Evolutionary conservation across 2,329 filamentous ascomycete species (phyloP), one percentile per base, ranked within the genome.

Genomic region (Chrysoporthe deuterocubensis): DNA sequence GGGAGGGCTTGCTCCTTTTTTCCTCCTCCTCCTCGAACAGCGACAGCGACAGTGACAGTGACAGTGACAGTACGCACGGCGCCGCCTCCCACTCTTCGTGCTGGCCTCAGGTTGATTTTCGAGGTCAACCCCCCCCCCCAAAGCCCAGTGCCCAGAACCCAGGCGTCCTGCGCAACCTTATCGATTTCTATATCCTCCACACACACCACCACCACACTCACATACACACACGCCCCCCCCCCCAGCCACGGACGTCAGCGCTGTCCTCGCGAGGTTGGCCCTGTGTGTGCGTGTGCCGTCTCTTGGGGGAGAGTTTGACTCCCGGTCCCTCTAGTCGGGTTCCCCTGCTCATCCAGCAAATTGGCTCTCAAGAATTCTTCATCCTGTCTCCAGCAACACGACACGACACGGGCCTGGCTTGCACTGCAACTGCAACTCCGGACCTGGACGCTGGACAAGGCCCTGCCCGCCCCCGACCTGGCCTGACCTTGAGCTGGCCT

Each of bases 191-290:
- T 26, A 26, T 26, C 48, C 21, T 13, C 48, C 48, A 50, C 48
- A 46, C 44, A 46, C 46, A 50, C 48, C 8, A 50, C n/a, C 48
- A 50, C 48, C n/a, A 50, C 26, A 26, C 26, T 26, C 26, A 26
- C 26, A 26, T 26, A 26, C 37, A 40, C 37, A 40, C 37, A 40
- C 5, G 6, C 37, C 37, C 37, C 37, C 37, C 37, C 37, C 37
- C 37, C 37, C 37, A 40, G 48, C 48, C 48, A 52, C 48, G 48
- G 48, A 52, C 48, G 48, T 52, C 48, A 52, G 21, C 48, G 48
- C 21, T 52, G 48, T 52, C 48, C 48, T 21, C 14, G 48, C 26
- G 21, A 54, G 50, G 11, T 26, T 54, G 50, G 26, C 54, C 54
- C 54, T 40, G 37, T 40, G 37, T 40, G 37, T 40, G 37, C 9